Percentiles rank a stretch among this genome's conserved stretches.
These are phyloP conservation scores for Penicillium salamii DNA, from an alignment of 495 filamentous ascomycete genomes.

Conservation along the genomic window DNA sequence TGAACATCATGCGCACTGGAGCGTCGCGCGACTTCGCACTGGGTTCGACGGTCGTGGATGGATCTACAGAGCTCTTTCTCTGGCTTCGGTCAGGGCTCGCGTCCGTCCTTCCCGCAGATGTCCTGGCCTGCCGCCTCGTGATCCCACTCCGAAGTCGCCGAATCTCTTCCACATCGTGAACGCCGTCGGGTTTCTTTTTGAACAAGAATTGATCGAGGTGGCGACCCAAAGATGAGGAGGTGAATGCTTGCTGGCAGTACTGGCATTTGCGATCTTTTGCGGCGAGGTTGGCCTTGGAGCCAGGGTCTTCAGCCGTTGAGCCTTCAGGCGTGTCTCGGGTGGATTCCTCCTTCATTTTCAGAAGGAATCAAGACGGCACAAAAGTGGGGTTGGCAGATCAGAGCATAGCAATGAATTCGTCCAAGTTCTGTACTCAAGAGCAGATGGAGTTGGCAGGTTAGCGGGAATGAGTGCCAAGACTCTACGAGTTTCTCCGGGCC, in stretches of 20 bases:
- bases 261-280: slow-evolving; percentile 80
- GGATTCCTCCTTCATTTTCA: slow-evolving; percentile 28
- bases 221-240: slow-evolving; percentile 87
- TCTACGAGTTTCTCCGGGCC: too few relatives aligned
- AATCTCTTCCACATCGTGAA: slow-evolving; percentile 87
- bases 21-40: slow-evolving; percentile 34
- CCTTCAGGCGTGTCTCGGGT: slow-evolving; percentile 46
- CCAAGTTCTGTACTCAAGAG: too few relatives aligned
- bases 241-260: slow-evolving; percentile 82
- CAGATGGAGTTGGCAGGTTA: too few relatives aligned
- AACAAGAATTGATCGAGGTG: slow-evolving; percentile 90
- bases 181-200: slow-evolving; percentile 81
- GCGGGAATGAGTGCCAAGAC: too few relatives aligned
- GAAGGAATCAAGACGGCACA: too few relatives aligned
- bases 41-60: slow-evolving; percentile 20
- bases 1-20: slow-evolving; percentile 51
- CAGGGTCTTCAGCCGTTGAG: slow-evolving; percentile 40
- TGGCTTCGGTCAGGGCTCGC: slow-evolving; percentile 34
- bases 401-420: too few relatives aligned
- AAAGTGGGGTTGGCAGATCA: too few relatives aligned
- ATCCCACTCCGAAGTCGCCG: slow-evolving; percentile 74
- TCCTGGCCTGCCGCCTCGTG: slow-evolving; percentile 74
- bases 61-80: slow-evolving; percentile 31
- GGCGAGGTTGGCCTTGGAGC: slow-evolving; percentile 37
- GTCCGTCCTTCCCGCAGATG: slow-evolving; percentile 55